Conservation (phyloP, 1,139 yeast species). For the Geotrichum macrosporum region DNA sequence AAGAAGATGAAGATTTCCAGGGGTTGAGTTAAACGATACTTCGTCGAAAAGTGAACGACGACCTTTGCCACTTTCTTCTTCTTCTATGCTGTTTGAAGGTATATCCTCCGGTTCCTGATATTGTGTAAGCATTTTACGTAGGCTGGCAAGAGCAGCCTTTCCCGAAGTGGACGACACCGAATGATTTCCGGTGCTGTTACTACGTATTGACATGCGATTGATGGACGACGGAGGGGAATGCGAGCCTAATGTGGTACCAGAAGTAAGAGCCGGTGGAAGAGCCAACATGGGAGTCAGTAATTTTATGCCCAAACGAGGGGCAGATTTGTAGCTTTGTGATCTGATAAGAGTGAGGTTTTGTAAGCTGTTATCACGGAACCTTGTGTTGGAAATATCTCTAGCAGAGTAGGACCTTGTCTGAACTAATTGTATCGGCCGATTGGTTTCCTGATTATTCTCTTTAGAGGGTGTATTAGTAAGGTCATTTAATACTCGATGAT, state of each 20-base stretch:
- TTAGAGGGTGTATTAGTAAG: too few species aligned
- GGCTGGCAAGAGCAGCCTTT: conserved; percentile 1
- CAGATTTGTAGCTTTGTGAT: conserved; percentile 3
- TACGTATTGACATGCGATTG: conserved; percentile 12
- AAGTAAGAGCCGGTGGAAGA: conserved; percentile 3
- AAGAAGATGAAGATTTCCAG: conserved; percentile 40
- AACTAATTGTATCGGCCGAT: too few species aligned
- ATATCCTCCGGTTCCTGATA: conserved; percentile 1
- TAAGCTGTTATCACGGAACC: neutral
- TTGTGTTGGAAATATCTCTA: neutral
- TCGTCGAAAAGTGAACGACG: conserved; percentile 30
- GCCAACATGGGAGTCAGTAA: neutral
- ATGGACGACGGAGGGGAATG: conserved; percentile 13
- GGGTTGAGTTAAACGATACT: conserved; percentile 31
- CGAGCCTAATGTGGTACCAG: conserved; percentile 7
- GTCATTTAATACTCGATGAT: neutral
- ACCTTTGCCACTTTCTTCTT: conserved; percentile 17
- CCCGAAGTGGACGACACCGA: neutral
- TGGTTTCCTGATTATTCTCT: too few species aligned
- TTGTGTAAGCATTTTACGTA: conserved; percentile 12
- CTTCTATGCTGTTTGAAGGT: too few species aligned
- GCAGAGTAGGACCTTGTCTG: neutral
- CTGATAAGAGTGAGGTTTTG: neutral
- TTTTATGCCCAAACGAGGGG: conserved; percentile 1
- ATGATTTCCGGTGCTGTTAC: conserved; percentile 11